Conservation (phyloP, 352 stramenopile species). For the Lagenidium sp. region DNA sequence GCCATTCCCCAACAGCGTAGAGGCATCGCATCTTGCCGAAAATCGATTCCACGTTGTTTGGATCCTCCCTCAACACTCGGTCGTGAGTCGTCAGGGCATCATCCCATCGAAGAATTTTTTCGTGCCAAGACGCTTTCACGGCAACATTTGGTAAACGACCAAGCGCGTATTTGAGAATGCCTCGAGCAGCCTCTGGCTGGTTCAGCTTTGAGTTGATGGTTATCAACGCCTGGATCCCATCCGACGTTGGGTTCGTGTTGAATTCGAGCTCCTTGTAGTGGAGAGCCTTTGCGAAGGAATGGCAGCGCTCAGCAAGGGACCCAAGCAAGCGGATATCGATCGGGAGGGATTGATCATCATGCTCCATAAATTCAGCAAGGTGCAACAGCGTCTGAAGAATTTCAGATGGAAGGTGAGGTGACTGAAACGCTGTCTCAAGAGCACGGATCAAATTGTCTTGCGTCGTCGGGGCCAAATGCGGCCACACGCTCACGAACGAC, state of each 20-base stretch:
- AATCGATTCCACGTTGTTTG: slow-evolving; percentile 92
- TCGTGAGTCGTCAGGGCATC: slow-evolving; percentile 95
- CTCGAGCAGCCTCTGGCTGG: slow-evolving; percentile 96
- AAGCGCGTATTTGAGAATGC: slow-evolving; percentile 94
- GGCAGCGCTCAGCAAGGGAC: slow-evolving; percentile 95
- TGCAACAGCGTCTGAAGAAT: slow-evolving; percentile 98
- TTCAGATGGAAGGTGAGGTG: slow-evolving; percentile 91
- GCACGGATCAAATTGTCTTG: slow-evolving; percentile 92
- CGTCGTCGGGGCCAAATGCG: slow-evolving; percentile 87
- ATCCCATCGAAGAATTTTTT: slow-evolving; percentile 97
- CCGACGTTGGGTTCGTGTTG: slow-evolving; percentile 80
- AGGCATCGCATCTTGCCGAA: slow-evolving; percentile 98
- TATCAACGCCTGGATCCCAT: slow-evolving; percentile 97
- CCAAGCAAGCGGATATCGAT: slow-evolving; percentile 97
- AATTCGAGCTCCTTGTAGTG: slow-evolving; percentile 99
- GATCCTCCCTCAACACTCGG: slow-evolving; percentile 47
- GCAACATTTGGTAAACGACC: slow-evolving; percentile 66
- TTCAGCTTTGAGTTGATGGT: slow-evolving; percentile 98
- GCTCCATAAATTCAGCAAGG: slow-evolving; percentile 99
- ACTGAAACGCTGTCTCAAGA: slow-evolving; percentile 94
- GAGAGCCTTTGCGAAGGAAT: slow-evolving; percentile 98
- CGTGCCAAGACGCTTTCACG: slow-evolving; percentile 96
- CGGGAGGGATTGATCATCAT: slow-evolving; percentile 94
- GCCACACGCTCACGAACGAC: slow-evolving; percentile 98
- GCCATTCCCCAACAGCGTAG: slow-evolving; percentile 97